phyloP scores from a whole-genome alignment of 345 rosid genomes.

The Cardamine resedifolia region DNA sequence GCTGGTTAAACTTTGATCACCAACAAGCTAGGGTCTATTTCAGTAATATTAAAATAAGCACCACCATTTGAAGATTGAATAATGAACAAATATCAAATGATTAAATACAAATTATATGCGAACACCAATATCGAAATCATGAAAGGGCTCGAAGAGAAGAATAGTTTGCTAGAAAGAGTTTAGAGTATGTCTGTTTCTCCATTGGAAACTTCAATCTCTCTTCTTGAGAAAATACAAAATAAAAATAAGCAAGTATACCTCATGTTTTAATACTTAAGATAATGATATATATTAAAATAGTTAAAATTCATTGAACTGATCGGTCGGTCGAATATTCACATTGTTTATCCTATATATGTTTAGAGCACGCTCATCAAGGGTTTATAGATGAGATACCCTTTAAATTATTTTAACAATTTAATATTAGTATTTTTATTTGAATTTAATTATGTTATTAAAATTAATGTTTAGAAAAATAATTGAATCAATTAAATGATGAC shows the following conservation, averaged over 20 bases:
- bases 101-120: constrained; percentile 7
- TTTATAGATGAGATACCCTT: too few relatives aligned
- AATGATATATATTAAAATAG: not conserved
- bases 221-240: constrained; percentile 36
- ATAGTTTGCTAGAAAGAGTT: constrained; percentile 31
- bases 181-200: constrained; percentile 41
- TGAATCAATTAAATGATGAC: too few relatives aligned
- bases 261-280: not conserved
- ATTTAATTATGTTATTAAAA: too few relatives aligned
- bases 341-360: too few relatives aligned
- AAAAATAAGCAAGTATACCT: constrained; percentile 19
- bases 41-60: not conserved
- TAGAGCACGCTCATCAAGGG: too few relatives aligned
- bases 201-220: constrained; percentile 32
- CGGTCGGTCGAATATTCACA: constrained; percentile 16
- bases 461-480: too few relatives aligned
- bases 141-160: constrained; percentile 37
- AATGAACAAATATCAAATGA: constrained; percentile 5
- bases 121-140: constrained; percentile 22
- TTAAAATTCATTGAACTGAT: constrained; percentile 7
- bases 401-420: too few relatives aligned
- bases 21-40: not conserved
- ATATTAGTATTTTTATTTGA: too few relatives aligned
- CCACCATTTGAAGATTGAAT: not conserved
- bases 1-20: not conserved